Conservation (phyloP, 2,329 filamentous ascomycete species). For the Atkinsonella texensis region DNA sequence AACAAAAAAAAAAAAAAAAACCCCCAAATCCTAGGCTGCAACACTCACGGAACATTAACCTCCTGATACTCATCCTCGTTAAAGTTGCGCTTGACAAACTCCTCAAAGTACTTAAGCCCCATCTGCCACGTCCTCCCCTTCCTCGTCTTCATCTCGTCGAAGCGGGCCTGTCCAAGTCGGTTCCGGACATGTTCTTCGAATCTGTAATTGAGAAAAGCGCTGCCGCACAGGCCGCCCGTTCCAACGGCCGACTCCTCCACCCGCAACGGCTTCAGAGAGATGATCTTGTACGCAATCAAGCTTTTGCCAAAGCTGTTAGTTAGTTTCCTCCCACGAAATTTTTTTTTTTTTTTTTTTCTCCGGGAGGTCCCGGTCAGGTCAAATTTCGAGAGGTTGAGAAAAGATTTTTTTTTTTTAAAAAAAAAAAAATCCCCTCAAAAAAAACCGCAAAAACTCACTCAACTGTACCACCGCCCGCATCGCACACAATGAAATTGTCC, state of each 20-base stretch:
- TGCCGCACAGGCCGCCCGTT: slow-evolving; percentile 66
- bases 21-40: no score
- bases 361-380: no score
- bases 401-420: no score
- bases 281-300: slow-evolving; percentile 71
- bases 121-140: slow-evolving; percentile 72
- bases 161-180: slow-evolving; percentile 53
- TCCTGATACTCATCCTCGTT: slow-evolving; percentile 67
- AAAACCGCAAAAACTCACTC: no score
- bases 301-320: slow-evolving; percentile 21
- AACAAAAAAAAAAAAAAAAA: no score
- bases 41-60: slow-evolving; percentile 57
- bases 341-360: no score
- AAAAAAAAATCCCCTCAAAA: no score
- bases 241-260: slow-evolving; percentile 73
- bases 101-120: slow-evolving; percentile 69
- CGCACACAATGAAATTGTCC: slow-evolving; percentile 51
- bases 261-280: slow-evolving; percentile 55
- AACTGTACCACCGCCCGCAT: slow-evolving; percentile 52
- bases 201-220: slow-evolving; percentile 67
- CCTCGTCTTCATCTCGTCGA: slow-evolving; percentile 65
- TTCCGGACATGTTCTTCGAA: slow-evolving; percentile 66
- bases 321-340: no score
- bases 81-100: slow-evolving; percentile 77
- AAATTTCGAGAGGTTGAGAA: no score